A percentile compares a stretch with the other conserved stretches of the same genome.
Evolutionary conservation across 2,329 filamentous ascomycete species (phyloP).

Genomic region (Fusarium agapanthi): DNA sequence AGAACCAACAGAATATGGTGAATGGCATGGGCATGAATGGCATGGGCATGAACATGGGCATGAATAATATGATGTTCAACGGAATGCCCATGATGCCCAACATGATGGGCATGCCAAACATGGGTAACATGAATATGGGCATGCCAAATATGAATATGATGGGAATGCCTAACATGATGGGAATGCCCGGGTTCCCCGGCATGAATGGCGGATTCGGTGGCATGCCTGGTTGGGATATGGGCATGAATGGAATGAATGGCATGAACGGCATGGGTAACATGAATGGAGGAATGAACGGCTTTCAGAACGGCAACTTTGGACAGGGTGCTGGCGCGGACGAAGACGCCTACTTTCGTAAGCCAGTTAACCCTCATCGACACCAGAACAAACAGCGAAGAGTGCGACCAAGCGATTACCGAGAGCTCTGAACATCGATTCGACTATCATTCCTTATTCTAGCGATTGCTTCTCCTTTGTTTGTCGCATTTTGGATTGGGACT

Average conservation of each 20-base stretch:
- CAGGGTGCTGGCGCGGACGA: constrained; percentile 78
- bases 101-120: constrained; percentile 52
- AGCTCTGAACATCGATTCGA: constrained; percentile 63
- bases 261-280: constrained; percentile 45
- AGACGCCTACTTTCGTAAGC: constrained; percentile 93
- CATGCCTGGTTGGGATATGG: constrained; percentile 43
- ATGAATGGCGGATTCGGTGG: constrained; percentile 44
- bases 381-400: constrained; percentile 82
- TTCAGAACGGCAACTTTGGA: constrained; percentile 52
- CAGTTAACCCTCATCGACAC: constrained; percentile 92
- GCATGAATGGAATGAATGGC: constrained; percentile 37
- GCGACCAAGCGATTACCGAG: constrained; percentile 89
- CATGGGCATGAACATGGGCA: constrained; percentile 58
- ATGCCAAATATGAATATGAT: constrained; percentile 47
- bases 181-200: constrained; percentile 44
- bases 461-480: constrained; percentile 14
- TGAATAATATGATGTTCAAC: constrained; percentile 53
- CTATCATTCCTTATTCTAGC: constrained; percentile 11
- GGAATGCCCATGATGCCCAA: constrained; percentile 53
- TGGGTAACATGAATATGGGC: constrained; percentile 50
- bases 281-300: constrained; percentile 46
- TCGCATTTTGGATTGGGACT: constrained; percentile 26
- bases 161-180: constrained; percentile 46
- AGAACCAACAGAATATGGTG: constrained; percentile 60
- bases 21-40: constrained; percentile 58